Percentiles rank a stretch among this genome's conserved stretches.
Evolutionary conservation across 2,329 filamentous ascomycete species (phyloP).

Genomic region (Fusarium verrucosum): DNA sequence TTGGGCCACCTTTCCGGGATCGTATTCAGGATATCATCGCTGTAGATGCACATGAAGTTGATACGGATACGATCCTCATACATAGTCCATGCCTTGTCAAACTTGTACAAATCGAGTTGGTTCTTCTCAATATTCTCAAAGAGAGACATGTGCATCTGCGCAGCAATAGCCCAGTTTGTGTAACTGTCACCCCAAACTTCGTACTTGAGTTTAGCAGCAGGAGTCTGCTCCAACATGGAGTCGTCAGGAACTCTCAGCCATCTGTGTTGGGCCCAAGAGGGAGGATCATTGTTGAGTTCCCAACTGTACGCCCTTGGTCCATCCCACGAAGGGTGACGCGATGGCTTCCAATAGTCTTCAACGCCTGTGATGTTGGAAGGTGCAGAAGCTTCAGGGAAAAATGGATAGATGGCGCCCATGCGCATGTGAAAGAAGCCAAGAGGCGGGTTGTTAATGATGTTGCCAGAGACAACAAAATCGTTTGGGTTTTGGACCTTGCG

Average conservation of each 20-base stretch:
- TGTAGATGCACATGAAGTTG: conserved; percentile 35
- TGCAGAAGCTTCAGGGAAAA: conserved; percentile 18
- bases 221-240: conserved; percentile 19
- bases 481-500: conserved; percentile 24
- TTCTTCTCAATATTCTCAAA: conserved; percentile 36
- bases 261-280: neutral
- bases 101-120: conserved; percentile 27
- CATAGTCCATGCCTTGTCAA: conserved; percentile 31
- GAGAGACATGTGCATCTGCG: conserved; percentile 34
- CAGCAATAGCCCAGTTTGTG: conserved; percentile 28
- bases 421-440: conserved; percentile 33
- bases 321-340: conserved; percentile 18
- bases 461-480: conserved; percentile 30
- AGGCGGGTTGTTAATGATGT: conserved; percentile 37
- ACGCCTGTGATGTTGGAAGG: conserved; percentile 1
- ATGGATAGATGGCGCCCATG: conserved; percentile 34
- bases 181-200: conserved; percentile 31
- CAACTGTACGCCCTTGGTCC: conserved; percentile 17
- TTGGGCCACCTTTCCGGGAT: conserved; percentile 17
- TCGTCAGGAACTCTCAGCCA: conserved; percentile 29
- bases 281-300: conserved; percentile 1
- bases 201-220: conserved; percentile 20
- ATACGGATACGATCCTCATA: conserved; percentile 29
- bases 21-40: conserved; percentile 25
- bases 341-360: conserved; percentile 30